phyloP scores from a whole-genome alignment of 495 filamentous ascomycete species.

The Talaromyces borbonicus region DNA sequence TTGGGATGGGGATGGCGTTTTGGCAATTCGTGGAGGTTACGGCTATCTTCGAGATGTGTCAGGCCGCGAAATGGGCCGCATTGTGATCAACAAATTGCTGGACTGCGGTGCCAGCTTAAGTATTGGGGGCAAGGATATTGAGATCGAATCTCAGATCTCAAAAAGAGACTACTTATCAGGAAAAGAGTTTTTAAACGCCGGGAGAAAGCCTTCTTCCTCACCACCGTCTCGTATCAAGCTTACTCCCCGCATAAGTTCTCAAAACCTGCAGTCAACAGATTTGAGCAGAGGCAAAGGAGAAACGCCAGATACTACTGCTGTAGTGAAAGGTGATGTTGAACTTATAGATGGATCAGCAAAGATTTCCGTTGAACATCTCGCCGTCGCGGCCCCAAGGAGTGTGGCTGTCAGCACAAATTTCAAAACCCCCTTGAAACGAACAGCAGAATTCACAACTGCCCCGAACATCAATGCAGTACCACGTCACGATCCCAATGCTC shows the following conservation, averaged over 20 bases:
- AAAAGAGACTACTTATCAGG: conserved; percentile 56
- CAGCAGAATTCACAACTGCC: conserved; percentile 10
- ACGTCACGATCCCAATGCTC: conserved; percentile 54
- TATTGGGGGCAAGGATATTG: conserved; percentile 63
- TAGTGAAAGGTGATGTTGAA: too few species aligned
- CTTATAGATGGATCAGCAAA: conserved; percentile 10
- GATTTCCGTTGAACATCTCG: conserved; percentile 10
- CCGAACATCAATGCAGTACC: conserved; percentile 37
- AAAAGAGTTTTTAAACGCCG: conserved; percentile 33
- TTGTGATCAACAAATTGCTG: conserved; percentile 42
- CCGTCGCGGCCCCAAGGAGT: conserved; percentile 16
- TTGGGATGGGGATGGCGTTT: conserved; percentile 76
- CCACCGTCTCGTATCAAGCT: conserved; percentile 4
- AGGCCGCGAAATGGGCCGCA: conserved; percentile 58
- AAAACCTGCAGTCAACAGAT: not conserved
- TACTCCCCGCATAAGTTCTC: not conserved
- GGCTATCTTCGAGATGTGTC: conserved; percentile 54
- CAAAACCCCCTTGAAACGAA: conserved; percentile 51
- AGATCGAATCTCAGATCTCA: conserved; percentile 56
- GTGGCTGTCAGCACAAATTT: conserved; percentile 30
- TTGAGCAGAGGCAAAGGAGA: not conserved
- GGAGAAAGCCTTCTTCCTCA: conserved; percentile 14
- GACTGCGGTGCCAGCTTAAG: conserved; percentile 54
- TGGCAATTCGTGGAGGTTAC: conserved; percentile 47
- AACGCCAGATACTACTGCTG: not conserved